Percentiles rank a stretch among this genome's conserved stretches.
These are phyloP conservation scores for Oryza nivara DNA, from an alignment of 176 grass and related monocot species.

Conservation along the genomic window DNA sequence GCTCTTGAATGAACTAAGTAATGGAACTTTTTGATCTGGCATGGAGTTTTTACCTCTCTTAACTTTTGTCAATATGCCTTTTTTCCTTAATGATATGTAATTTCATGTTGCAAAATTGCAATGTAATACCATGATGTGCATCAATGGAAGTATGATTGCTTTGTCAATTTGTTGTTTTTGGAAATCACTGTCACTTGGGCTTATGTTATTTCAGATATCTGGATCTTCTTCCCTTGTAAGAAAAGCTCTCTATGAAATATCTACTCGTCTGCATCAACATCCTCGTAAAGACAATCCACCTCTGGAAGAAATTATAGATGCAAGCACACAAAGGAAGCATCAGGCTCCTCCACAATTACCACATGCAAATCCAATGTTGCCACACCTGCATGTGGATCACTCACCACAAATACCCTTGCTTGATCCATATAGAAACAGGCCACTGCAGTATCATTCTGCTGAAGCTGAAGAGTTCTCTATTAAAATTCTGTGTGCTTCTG, in stretches of 20 bases:
- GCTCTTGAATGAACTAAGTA: conserved; percentile 21
- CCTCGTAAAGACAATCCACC: conserved; percentile 87
- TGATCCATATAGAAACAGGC: conserved; percentile 66
- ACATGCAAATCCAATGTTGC: conserved; percentile 53
- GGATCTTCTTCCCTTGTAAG: conserved; percentile 74
- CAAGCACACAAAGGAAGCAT: conserved; percentile 70
- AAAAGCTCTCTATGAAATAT: conserved; percentile 93
- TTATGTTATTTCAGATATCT: conserved; percentile 70
- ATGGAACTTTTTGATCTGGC: conserved; percentile 24
- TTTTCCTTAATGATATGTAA: not conserved
- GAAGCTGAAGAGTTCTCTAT: conserved; percentile 79
- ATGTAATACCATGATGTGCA: not conserved
- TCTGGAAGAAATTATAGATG: conserved; percentile 89
- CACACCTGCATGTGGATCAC: conserved; percentile 51
- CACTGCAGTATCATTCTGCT: conserved; percentile 54
- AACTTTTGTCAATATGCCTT: not conserved
- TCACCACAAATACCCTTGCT: conserved; percentile 55
- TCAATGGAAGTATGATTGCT: conserved; percentile 22
- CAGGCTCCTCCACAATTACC: conserved; percentile 51
- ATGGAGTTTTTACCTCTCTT: not conserved
- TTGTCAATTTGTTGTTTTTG: conserved; percentile 28
- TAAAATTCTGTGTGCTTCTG: conserved; percentile 77
- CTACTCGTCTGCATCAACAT: conserved; percentile 85
- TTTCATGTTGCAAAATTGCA: conserved; percentile 22
- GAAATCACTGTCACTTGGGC: conserved; percentile 22